Evolutionary conservation across 768 basidiomycete species (phyloP), one percentile per base, ranked within the genome.

Genomic region (Infundibulicybe gibba): DNA sequence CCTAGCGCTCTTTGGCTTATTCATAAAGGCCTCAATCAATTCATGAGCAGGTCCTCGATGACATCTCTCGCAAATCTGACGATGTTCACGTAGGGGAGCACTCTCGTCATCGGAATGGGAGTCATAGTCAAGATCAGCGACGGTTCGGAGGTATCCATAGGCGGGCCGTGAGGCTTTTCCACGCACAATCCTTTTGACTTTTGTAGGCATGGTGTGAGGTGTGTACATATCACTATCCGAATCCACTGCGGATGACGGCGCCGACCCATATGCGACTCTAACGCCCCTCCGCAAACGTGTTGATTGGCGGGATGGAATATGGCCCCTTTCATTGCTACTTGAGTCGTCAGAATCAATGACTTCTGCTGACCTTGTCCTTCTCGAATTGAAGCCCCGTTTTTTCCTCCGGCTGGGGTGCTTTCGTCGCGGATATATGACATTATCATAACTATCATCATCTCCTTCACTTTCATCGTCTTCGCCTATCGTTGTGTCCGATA

Each of bases 21-120:
- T 74, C 33, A 21, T 52, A 43, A 63, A 68, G 35, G 54, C 61
- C 43, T 60, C 61, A 42, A 87, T 55, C 34, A 75, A 68, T 31
- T 69, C 52, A 56, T 90, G 83, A 19, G 83, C 74, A 3, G 89
- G 86, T 35, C 52, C 54, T 16, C 66, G 61, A 48, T 80, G 79
- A 50, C 89, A 91, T 59, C 81, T 91, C 60, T 90, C 88, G 61
- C 89, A 91, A 1, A 76, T 62, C 38, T 63, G 52, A 40, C 87
- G 75, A 63, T 91, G 89, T 11, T 62, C 66, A n/a, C 79, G 64
- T 43, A 89, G 67, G 16, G 73, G 58, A n/a, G 64, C 74, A 3
- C 69, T 71, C 30, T 80, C 80, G 25, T 83, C 79, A 44, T 85
- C 81, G 11, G 80, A 77, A 49, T 70, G 68, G 34, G 65, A 61